These are phyloP conservation scores for Quercus mongolica DNA, from an alignment of 306 rosid genomes.

Conservation along the genomic window DNA sequence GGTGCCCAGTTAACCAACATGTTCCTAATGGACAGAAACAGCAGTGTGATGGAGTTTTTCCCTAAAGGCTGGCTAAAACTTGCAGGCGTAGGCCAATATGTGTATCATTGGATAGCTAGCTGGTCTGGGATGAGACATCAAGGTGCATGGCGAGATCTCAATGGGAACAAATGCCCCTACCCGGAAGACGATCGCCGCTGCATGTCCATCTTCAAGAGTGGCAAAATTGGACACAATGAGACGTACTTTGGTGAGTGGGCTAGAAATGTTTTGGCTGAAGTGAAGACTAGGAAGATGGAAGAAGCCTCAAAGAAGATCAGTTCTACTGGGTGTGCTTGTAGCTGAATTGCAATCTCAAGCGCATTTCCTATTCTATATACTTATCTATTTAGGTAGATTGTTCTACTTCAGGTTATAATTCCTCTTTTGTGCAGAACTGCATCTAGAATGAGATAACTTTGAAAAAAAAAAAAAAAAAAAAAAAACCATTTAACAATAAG, in stretches of 20 bases:
- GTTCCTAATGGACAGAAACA: constrained; percentile 64
- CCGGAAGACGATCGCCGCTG: constrained; percentile 50
- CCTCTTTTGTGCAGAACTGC: too few species aligned
- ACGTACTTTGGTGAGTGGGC: constrained; percentile 56
- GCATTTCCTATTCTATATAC: background rate
- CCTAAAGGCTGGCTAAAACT: constrained; percentile 68
- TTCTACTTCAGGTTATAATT: too few species aligned
- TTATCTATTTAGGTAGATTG: background rate
- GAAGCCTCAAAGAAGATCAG: constrained; percentile 17
- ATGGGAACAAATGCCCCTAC: constrained; percentile 35
- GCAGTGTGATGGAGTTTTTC: constrained; percentile 72
- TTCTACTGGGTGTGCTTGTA: constrained; percentile 32
- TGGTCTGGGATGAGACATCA: constrained; percentile 73
- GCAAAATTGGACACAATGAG: constrained; percentile 43
- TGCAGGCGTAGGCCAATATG: constrained; percentile 70
- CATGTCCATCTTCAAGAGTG: constrained; percentile 52
- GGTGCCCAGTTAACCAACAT: constrained; percentile 69
- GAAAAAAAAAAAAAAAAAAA: too few species aligned
- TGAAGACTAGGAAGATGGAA: constrained; percentile 34
- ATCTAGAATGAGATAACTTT: too few species aligned
- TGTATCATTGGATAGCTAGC: constrained; percentile 56
- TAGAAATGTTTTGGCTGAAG: constrained; percentile 40
- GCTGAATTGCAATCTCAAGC: background rate
- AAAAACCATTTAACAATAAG: too few species aligned
- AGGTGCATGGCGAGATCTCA: constrained; percentile 65